Conservation (phyloP, 1,284 basidiomycete genomes). For the Trametes sp. region DNA sequence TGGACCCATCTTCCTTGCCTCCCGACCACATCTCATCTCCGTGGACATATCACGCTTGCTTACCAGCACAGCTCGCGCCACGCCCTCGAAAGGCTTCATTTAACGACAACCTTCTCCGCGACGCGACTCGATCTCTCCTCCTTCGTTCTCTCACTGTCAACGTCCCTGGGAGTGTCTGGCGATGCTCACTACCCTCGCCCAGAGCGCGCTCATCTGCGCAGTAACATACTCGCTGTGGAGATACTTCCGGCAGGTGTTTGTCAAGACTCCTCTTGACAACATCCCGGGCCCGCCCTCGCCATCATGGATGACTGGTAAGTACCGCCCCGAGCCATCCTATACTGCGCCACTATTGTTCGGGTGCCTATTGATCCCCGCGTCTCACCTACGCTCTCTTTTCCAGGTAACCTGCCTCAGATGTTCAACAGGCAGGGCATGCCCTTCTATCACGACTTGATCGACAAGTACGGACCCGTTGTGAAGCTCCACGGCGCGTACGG, state of each 20-base stretch:
- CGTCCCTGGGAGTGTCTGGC: conserved; percentile 15
- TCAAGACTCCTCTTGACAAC: conserved; percentile 31
- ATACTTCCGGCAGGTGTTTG: conserved; percentile 24
- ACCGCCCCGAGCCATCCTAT: background rate
- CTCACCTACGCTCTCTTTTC: background rate
- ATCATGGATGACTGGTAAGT: conserved; percentile 31
- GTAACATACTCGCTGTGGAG: conserved; percentile 27
- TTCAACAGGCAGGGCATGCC: conserved; percentile 26
- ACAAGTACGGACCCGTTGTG: conserved; percentile 33
- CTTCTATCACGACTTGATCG: conserved; percentile 28
- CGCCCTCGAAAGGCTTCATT: conserved; percentile 19
- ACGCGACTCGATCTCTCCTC: conserved; percentile 20
- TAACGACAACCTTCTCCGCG: conserved; percentile 17
- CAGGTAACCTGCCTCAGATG: conserved; percentile 33
- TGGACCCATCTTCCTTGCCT: conserved; percentile 15
- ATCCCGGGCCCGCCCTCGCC: conserved; percentile 32
- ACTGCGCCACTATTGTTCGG: background rate
- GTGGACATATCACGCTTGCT: conserved; percentile 30
- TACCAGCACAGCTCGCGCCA: conserved; percentile 16
- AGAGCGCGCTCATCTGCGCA: conserved; percentile 28
- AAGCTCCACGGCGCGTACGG: conserved; percentile 29
- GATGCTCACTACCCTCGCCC: conserved; percentile 23
- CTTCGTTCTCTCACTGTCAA: conserved; percentile 24
- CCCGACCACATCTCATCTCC: conserved; percentile 28
- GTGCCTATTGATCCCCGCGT: background rate